Conservation (phyloP, 2,329 filamentous ascomycete genomes). For the Tolypocladium sp. region DNA sequence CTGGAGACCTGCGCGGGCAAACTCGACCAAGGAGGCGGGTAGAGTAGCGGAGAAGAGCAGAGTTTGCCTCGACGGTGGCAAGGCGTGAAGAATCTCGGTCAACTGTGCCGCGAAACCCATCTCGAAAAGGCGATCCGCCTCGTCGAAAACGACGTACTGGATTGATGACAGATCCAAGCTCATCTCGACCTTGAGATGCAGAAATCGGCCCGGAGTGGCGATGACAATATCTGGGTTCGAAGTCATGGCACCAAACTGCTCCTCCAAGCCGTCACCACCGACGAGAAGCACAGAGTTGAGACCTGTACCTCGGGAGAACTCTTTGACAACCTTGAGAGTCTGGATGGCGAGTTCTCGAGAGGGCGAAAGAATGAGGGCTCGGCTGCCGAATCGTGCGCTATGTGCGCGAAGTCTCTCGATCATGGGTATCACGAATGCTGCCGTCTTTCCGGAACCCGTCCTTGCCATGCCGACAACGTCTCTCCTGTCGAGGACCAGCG, state of each 20-base stretch:
- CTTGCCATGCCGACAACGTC: conserved; percentile 99
- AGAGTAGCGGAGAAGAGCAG: conserved; percentile 92
- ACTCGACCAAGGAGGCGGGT: conserved; percentile 90
- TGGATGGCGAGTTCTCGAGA: conserved; percentile 92
- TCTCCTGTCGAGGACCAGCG: conserved; percentile 76
- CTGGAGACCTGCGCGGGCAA: conserved; percentile 84
- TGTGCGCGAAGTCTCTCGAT: conserved; percentile 87
- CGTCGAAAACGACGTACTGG: conserved; percentile 92
- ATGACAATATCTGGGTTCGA: conserved; percentile 96
- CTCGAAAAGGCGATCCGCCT: conserved; percentile 93
- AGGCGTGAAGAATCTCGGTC: conserved; percentile 81
- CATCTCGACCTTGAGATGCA: conserved; percentile 98
- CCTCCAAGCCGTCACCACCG: conserved; percentile 90
- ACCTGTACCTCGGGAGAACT: conserved; percentile 83
- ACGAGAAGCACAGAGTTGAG: conserved; percentile 84
- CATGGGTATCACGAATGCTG: conserved; percentile 97
- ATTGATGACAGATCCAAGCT: conserved; percentile 81
- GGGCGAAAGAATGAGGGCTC: conserved; percentile 82
- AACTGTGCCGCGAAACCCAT: conserved; percentile 96
- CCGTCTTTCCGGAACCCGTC: conserved; percentile 98
- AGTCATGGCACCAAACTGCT: conserved; percentile 89
- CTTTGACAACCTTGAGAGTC: conserved; percentile 93
- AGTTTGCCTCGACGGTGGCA: conserved; percentile 80
- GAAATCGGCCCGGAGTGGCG: conserved; percentile 88
- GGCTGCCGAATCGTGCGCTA: conserved; percentile 74